A percentile compares a stretch with the other conserved stretches of the same genome.
These are phyloP conservation scores for Erythrophleum fordii DNA, from an alignment of 306 rosid genomes.

Conservation along the genomic window DNA sequence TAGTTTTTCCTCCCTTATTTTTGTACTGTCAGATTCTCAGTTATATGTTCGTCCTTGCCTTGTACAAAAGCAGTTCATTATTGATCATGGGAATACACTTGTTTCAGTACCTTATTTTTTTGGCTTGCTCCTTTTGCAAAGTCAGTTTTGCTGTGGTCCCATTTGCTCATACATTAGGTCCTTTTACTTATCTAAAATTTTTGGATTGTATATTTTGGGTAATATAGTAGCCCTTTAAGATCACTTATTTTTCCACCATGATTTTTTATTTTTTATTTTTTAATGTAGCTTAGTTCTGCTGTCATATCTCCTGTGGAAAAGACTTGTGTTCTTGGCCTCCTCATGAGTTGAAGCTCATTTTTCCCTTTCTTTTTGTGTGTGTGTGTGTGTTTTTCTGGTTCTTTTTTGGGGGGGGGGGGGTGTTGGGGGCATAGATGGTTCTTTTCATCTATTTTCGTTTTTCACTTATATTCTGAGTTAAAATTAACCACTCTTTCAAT, in stretches of 20 bases:
- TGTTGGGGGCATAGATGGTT: neutral
- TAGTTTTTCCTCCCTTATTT: neutral
- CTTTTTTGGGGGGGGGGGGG: neutral
- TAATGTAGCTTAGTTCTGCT: neutral
- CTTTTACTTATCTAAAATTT: neutral
- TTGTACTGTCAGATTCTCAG: neutral
- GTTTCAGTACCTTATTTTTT: neutral
- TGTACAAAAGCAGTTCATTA: neutral
- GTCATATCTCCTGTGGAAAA: neutral
- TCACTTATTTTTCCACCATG: constrained; percentile 21
- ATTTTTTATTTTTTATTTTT: neutral
- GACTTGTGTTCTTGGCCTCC: neutral
- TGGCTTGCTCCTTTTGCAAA: neutral
- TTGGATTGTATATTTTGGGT: neutral
- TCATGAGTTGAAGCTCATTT: neutral
- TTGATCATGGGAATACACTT: neutral
- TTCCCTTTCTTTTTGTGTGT: neutral
- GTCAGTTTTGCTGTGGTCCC: neutral
- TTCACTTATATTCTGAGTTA: neutral
- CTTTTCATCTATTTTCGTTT: neutral
- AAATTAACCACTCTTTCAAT: neutral
- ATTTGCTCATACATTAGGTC: constrained; percentile 24
- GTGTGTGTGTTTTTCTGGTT: too few species aligned
- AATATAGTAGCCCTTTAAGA: neutral
- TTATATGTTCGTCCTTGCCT: neutral